phyloP scores from a whole-genome alignment of 169 alveolate genomes.

The Cryptosporidium viatorum region DNA sequence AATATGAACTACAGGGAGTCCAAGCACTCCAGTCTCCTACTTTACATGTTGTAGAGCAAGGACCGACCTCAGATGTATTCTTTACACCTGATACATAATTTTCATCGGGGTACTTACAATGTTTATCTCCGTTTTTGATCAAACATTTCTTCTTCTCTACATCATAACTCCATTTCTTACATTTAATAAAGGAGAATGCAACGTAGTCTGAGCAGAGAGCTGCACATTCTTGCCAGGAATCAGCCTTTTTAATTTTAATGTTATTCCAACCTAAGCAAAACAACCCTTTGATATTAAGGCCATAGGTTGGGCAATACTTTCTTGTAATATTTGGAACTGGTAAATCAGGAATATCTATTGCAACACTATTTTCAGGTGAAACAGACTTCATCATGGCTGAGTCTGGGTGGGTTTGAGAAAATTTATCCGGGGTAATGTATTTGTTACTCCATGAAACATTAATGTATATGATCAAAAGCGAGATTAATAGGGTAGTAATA shows the following conservation, averaged over 20 bases:
- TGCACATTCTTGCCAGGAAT: conserved; percentile 69
- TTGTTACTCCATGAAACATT: conserved; percentile 12
- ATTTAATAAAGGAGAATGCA: conserved; percentile 45
- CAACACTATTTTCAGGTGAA: background rate
- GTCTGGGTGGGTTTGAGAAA: conserved; percentile 19
- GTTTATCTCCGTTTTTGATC: conserved; percentile 39
- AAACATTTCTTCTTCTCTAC: conserved; percentile 55
- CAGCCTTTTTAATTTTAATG: conserved; percentile 32
- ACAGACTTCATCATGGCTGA: background rate
- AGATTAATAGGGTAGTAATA: background rate
- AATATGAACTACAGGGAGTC: conserved; percentile 57
- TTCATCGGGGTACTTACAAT: conserved; percentile 66
- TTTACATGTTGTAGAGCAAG: conserved; percentile 63
- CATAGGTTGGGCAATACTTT: conserved; percentile 49
- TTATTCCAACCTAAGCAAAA: conserved; percentile 56
- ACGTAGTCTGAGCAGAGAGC: conserved; percentile 54
- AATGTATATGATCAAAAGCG: background rate
- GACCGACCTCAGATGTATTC: conserved; percentile 53
- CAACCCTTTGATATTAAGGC: conserved; percentile 51
- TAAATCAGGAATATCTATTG: conserved; percentile 60
- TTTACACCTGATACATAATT: conserved; percentile 49
- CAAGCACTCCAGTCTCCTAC: conserved; percentile 76
- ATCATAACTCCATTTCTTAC: conserved; percentile 70
- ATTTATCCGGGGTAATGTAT: conserved; percentile 53
- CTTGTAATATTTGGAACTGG: conserved; percentile 32